These are phyloP conservation scores for Daucus carota DNA, from an alignment of 129 eudicot genomes.

Conservation along the genomic window DNA sequence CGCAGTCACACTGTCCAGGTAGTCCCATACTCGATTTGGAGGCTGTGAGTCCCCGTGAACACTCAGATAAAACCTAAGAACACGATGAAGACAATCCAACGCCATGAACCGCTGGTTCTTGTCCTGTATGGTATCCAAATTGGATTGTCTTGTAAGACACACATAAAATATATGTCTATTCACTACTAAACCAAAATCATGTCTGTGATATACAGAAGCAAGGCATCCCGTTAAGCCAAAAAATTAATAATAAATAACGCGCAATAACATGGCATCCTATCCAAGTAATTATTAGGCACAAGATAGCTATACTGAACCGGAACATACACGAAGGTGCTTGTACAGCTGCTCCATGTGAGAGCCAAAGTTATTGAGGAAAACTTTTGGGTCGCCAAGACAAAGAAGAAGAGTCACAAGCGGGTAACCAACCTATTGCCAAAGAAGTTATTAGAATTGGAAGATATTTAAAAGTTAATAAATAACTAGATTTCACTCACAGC, in stretches of 20 bases:
- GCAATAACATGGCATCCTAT: neutral
- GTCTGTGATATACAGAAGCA: neutral
- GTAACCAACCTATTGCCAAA: slow-evolving; percentile 60
- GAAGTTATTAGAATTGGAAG: neutral
- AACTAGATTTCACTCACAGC: slow-evolving; percentile 46
- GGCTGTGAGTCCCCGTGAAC: slow-evolving; percentile 87
- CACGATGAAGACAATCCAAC: slow-evolving; percentile 93
- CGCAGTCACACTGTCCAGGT: slow-evolving; percentile 97
- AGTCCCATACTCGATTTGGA: slow-evolving; percentile 96
- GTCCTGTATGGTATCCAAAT: slow-evolving; percentile 51
- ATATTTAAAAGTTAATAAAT: slow-evolving; percentile 5
- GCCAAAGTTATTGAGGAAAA: slow-evolving; percentile 75
- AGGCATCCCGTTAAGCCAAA: neutral
- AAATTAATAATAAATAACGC: no score
- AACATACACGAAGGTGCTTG: slow-evolving; percentile 83
- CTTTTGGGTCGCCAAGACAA: slow-evolving; percentile 89
- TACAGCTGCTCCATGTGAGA: slow-evolving; percentile 93
- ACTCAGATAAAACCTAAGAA: slow-evolving; percentile 80
- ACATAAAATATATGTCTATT: neutral
- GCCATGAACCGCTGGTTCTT: slow-evolving; percentile 98
- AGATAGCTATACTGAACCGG: slow-evolving; percentile 1
- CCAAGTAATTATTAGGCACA: neutral
- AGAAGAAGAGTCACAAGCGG: slow-evolving; percentile 97
- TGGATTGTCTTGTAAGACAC: neutral
- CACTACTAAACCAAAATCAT: neutral